phyloP scores from a whole-genome alignment of 805 yeast genomes.

The Candida xyloterini region DNA sequence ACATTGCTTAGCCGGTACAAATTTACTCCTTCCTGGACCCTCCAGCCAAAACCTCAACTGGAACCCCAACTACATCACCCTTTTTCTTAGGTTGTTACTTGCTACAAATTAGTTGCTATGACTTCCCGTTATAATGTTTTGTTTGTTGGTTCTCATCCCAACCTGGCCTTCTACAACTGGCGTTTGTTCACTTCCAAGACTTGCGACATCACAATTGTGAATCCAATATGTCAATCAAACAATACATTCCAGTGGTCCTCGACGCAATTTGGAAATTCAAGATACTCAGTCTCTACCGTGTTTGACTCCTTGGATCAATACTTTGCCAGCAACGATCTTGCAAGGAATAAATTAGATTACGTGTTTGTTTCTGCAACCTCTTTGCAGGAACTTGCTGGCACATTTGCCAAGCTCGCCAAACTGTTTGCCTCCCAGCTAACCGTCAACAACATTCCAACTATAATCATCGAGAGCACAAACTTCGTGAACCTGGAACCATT shows the following conservation, averaged over 20 bases:
- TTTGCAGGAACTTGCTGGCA: constrained; percentile 47
- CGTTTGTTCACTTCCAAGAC: constrained; percentile 45
- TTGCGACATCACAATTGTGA: constrained; percentile 42
- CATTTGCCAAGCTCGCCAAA: constrained; percentile 38
- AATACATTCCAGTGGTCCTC: constrained; percentile 31
- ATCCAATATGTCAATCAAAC: constrained; percentile 23
- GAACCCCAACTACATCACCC: neutral
- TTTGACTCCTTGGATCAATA: constrained; percentile 28
- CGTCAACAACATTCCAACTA: constrained; percentile 40
- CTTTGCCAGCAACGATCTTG: constrained; percentile 15
- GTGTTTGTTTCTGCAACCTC: constrained; percentile 47
- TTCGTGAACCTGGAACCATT: constrained; percentile 72
- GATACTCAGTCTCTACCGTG: constrained; percentile 24
- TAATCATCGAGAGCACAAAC: constrained; percentile 68
- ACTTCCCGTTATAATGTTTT: constrained; percentile 30
- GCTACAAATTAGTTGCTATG: constrained; percentile 10
- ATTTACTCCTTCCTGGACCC: constrained; percentile 1
- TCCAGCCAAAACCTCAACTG: neutral
- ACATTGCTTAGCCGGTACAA: constrained; percentile 6
- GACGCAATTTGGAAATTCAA: constrained; percentile 32
- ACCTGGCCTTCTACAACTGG: constrained; percentile 59
- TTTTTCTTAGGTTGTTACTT: neutral
- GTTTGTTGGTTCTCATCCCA: constrained; percentile 55
- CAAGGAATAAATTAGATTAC: constrained; percentile 36
- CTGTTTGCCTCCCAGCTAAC: constrained; percentile 31